Percentiles rank a stretch among this genome's conserved stretches.
Evolutionary conservation across 179 eudicot genomes (phyloP).

Genomic region (Pouteria campechiana): DNA sequence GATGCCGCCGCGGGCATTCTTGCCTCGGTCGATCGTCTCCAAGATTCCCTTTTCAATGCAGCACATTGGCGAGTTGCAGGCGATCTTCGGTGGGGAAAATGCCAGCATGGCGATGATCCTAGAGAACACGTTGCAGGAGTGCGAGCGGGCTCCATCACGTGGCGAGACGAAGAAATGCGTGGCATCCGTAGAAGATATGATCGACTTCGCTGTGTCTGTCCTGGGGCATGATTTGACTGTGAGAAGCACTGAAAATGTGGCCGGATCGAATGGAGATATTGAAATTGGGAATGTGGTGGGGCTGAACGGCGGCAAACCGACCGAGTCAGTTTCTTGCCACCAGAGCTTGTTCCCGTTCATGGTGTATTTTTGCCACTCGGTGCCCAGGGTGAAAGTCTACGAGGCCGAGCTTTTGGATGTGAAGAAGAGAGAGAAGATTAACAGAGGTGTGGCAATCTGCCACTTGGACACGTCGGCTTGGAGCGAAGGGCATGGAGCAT

Average conservation of each 20-base stretch:
- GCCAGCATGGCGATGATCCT: constrained; percentile 37
- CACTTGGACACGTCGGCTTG: constrained; percentile 79
- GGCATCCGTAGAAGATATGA: constrained; percentile 71
- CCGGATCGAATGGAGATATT: constrained; percentile 42
- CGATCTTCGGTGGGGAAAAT: constrained; percentile 41
- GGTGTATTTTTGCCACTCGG: constrained; percentile 84
- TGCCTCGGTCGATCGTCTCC: constrained; percentile 45
- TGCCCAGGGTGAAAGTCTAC: constrained; percentile 81
- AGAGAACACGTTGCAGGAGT: constrained; percentile 37
- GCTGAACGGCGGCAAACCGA: constrained; percentile 66
- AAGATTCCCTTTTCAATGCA: constrained; percentile 59
- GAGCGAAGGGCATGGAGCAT: constrained; percentile 79
- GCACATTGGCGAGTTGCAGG: constrained; percentile 21
- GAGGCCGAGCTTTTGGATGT: constrained; percentile 71
- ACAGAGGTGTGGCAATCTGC: constrained; percentile 76
- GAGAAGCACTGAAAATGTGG: constrained; percentile 41
- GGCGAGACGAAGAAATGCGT: constrained; percentile 84
- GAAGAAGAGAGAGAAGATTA: constrained; percentile 42
- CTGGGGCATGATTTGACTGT: constrained; percentile 52
- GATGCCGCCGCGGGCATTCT: constrained; percentile 67
- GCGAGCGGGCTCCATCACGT: constrained; percentile 59
- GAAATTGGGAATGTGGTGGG: constrained; percentile 50
- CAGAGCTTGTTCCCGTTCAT: constrained; percentile 73
- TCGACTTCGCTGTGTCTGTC: constrained; percentile 65
- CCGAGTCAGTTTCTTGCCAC: constrained; percentile 78